Evolutionary conservation across 805 yeast species (phyloP).

Genomic region (Candida patagonica): DNA sequence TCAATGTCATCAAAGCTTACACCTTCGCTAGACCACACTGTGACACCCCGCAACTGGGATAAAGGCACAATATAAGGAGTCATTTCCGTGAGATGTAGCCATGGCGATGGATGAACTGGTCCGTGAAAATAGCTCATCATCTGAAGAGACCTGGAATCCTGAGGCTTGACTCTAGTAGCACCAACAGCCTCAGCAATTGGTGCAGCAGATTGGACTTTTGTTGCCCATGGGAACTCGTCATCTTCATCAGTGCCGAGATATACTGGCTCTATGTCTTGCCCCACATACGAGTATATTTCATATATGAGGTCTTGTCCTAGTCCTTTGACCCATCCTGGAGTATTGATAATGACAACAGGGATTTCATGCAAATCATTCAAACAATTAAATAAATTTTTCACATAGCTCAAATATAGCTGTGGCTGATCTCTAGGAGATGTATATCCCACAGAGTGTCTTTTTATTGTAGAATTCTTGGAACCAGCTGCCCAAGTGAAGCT

Average conservation of each 20-base stretch:
- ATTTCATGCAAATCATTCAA: conserved; percentile 16
- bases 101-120: conserved; percentile 9
- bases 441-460: conserved; percentile 40
- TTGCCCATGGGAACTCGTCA: not conserved
- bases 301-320: conserved; percentile 62
- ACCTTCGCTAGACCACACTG: conserved; percentile 23
- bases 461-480: conserved; percentile 10
- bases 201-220: not conserved
- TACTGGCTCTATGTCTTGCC: conserved; percentile 35
- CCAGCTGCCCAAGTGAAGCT: conserved; percentile 26
- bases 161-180: not conserved
- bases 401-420: conserved; percentile 37
- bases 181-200: not conserved
- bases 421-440: conserved; percentile 64
- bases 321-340: conserved; percentile 92
- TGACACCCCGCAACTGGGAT: conserved; percentile 19
- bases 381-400: conserved; percentile 29
- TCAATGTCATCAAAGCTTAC: conserved; percentile 19
- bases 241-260: conserved; percentile 39
- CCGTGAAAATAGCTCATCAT: conserved; percentile 23
- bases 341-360: conserved; percentile 50
- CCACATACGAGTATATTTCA: conserved; percentile 30
- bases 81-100: conserved; percentile 26
- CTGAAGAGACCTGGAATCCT: conserved; percentile 19
- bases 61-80: conserved; percentile 24